These are phyloP conservation scores for Rhinocladiella similis DNA, from an alignment of 2,329 filamentous ascomycete genomes.

Conservation along the genomic window DNA sequence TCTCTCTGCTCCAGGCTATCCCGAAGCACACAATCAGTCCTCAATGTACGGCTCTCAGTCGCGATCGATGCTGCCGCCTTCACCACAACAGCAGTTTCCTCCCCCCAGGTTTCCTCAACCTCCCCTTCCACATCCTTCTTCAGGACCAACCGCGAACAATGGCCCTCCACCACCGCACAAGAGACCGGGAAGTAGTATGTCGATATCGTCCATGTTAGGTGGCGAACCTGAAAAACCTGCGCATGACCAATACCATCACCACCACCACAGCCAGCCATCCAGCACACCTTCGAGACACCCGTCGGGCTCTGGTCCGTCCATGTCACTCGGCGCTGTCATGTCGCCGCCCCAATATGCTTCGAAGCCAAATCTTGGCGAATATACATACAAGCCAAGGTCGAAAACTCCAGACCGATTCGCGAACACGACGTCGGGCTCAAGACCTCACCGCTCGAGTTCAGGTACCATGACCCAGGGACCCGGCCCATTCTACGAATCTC, in stretches of 20 bases:
- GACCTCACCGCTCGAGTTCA: constrained; percentile 31
- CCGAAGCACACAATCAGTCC: constrained; percentile 21
- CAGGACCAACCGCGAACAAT: constrained; percentile 8
- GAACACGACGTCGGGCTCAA: constrained; percentile 37
- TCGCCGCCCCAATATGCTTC: constrained; percentile 43
- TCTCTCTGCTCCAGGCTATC: constrained; percentile 19
- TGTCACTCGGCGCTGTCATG: constrained; percentile 41
- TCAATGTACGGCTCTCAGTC: constrained; percentile 26
- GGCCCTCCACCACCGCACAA: constrained; percentile 21
- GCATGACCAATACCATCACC: constrained; percentile 43
- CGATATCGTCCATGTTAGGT: constrained; percentile 71
- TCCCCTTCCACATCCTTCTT: constrained; percentile 16
- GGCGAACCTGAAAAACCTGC: constrained; percentile 47
- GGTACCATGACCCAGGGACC: constrained; percentile 26
- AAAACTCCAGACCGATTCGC: constrained; percentile 65
- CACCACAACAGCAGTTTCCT: constrained; percentile 25
- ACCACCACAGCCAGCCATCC: constrained; percentile 39
- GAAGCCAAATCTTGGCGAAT: constrained; percentile 56
- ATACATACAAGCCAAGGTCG: constrained; percentile 64
- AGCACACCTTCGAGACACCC: constrained; percentile 32
- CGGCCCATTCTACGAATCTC: constrained; percentile 21
- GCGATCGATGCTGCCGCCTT: constrained; percentile 26
- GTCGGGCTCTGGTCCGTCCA: constrained; percentile 35
- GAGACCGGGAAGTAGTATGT: constrained; percentile 66
- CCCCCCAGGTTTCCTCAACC: constrained; percentile 22